phyloP scores from a whole-genome alignment of 2,329 filamentous ascomycete species.

The Alternaria solani region DNA sequence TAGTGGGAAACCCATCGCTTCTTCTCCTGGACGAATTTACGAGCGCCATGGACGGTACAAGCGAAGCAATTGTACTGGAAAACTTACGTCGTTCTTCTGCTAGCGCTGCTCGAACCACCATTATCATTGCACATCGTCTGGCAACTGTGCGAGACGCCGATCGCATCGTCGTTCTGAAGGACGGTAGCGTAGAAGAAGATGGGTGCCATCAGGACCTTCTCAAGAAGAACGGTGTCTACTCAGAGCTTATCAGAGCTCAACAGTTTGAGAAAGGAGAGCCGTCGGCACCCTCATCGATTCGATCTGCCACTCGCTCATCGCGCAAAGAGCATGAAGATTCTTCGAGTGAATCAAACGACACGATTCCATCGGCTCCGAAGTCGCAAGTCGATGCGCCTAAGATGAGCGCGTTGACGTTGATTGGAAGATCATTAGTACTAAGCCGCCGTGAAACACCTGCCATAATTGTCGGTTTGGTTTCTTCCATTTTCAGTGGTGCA shows the following conservation, averaged over 20 bases:
- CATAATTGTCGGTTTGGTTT: slow-evolving; percentile 53
- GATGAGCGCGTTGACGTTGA: slow-evolving; percentile 28
- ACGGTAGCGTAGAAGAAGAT: slow-evolving; percentile 43
- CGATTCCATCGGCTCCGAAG: neutral
- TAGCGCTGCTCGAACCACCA: slow-evolving; percentile 40
- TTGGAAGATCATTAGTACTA: slow-evolving; percentile 34
- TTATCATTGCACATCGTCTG: slow-evolving; percentile 49
- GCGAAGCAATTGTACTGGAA: slow-evolving; percentile 44
- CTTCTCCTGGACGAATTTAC: slow-evolving; percentile 50
- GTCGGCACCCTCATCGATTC: slow-evolving; percentile 34
- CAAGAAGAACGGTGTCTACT: slow-evolving; percentile 40
- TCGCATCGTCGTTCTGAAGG: slow-evolving; percentile 48
- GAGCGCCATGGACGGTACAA: slow-evolving; percentile 42
- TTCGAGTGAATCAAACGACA: slow-evolving; percentile 2
- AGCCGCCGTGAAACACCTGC: slow-evolving; percentile 52
- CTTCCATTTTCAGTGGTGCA: slow-evolving; percentile 57
- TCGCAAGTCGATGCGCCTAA: slow-evolving; percentile 6
- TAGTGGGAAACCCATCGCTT: slow-evolving; percentile 44
- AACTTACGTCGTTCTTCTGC: slow-evolving; percentile 43
- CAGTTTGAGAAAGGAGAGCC: slow-evolving; percentile 43
- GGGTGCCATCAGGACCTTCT: slow-evolving; percentile 44
- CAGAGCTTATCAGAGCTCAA: slow-evolving; percentile 46
- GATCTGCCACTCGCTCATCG: slow-evolving; percentile 23
- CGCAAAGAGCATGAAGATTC: slow-evolving; percentile 24
- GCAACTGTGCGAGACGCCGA: slow-evolving; percentile 50